Conservation (phyloP, 768 basidiomycete genomes). For the Tephrocybe sp. region DNA sequence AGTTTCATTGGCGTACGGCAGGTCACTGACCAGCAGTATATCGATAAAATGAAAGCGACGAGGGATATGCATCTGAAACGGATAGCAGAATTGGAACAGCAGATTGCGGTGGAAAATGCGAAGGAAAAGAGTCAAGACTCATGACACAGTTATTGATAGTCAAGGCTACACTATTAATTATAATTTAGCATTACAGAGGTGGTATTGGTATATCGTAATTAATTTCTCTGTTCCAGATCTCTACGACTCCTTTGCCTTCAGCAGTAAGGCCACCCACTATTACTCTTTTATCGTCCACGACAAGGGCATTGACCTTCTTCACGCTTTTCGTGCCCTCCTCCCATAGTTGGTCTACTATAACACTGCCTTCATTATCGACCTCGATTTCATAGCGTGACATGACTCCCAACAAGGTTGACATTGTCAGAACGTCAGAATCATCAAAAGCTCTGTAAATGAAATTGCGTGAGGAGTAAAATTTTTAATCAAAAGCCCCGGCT, state of each 20-base stretch:
- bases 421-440: slow-evolving; percentile 42
- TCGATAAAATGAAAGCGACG: slow-evolving; percentile 55
- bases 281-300: slow-evolving; percentile 45
- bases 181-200: neutral
- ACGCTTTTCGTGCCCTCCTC: slow-evolving; percentile 39
- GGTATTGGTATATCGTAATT: slow-evolving; percentile 5
- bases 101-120: slow-evolving; percentile 36
- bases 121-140: slow-evolving; percentile 16
- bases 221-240: slow-evolving; percentile 51
- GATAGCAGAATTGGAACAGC: slow-evolving; percentile 57
- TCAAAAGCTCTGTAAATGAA: slow-evolving; percentile 64
- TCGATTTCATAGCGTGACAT: slow-evolving; percentile 50
- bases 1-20: slow-evolving; percentile 48
- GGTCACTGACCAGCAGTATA: slow-evolving; percentile 74
- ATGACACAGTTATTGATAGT: slow-evolving; percentile 1
- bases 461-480: too few relatives aligned
- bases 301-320: slow-evolving; percentile 68
- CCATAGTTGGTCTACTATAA: slow-evolving; percentile 48
- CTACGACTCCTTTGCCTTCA: slow-evolving; percentile 61
- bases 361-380: slow-evolving; percentile 35
- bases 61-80: slow-evolving; percentile 53
- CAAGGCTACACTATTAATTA: slow-evolving; percentile 2
- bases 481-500: too few relatives aligned
- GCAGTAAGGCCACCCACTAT: slow-evolving; percentile 62
- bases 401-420: slow-evolving; percentile 63